Evolutionary conservation across 805 yeast species (phyloP).

Genomic region (Cyberlindnera euphorbiae): DNA sequence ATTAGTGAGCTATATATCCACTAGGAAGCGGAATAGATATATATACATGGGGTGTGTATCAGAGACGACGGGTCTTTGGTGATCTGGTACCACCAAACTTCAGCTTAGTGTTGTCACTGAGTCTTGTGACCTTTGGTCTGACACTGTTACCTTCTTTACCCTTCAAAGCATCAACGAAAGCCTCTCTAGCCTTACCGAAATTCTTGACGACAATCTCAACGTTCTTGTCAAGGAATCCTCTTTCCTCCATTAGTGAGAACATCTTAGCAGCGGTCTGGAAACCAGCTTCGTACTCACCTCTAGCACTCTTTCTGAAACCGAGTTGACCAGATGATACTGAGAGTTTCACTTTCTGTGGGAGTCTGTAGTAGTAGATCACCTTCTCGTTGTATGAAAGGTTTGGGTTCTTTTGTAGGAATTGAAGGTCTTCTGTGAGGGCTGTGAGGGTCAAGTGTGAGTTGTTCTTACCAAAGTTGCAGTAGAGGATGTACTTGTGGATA

Average conservation of each 20-base stretch:
- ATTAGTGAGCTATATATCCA: slow-evolving; percentile 5
- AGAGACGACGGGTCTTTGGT: slow-evolving; percentile 75
- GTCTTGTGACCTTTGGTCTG: slow-evolving; percentile 59
- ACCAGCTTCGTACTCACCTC: slow-evolving; percentile 91
- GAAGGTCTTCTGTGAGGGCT: slow-evolving; percentile 61
- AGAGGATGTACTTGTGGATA: slow-evolving; percentile 63
- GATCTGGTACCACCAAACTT: slow-evolving; percentile 92
- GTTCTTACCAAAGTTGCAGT: slow-evolving; percentile 74
- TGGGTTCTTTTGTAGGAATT: slow-evolving; percentile 52
- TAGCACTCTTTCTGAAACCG: slow-evolving; percentile 85
- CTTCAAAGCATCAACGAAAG: slow-evolving; percentile 74
- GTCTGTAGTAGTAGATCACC: slow-evolving; percentile 69
- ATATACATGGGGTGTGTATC: slow-evolving; percentile 14
- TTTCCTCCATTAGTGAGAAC: slow-evolving; percentile 67
- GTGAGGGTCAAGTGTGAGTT: slow-evolving; percentile 78
- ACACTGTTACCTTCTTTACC: slow-evolving; percentile 83
- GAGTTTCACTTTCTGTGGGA: slow-evolving; percentile 70
- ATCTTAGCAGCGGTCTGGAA: slow-evolving; percentile 76
- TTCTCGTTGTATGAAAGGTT: slow-evolving; percentile 57
- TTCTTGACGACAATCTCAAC: slow-evolving; percentile 76
- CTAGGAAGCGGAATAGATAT: slow-evolving; percentile 5
- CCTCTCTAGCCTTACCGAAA: slow-evolving; percentile 86
- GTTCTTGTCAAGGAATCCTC: slow-evolving; percentile 49
- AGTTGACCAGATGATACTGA: slow-evolving; percentile 76
- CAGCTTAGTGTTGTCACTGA: slow-evolving; percentile 76